Percentiles rank a stretch among this genome's conserved stretches.
These are phyloP conservation scores for Penicillium canescens DNA, from an alignment of 495 filamentous ascomycete species.

Conservation along the genomic window DNA sequence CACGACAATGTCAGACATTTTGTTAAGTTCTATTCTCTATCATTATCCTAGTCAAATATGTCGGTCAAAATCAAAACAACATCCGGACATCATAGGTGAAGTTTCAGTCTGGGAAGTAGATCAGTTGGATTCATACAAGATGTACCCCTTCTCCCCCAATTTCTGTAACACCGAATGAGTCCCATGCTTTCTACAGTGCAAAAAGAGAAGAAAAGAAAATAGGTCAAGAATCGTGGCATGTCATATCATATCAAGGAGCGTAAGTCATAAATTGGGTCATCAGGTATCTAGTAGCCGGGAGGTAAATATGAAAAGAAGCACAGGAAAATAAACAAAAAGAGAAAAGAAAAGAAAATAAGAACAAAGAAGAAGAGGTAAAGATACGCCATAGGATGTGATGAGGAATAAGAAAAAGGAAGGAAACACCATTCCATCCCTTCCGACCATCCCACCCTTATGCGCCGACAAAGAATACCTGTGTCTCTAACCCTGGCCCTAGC, in stretches of 20 bases:
- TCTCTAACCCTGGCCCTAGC: no score
- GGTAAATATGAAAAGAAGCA: background rate
- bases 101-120: no score
- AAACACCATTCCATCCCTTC: conserved; percentile 4
- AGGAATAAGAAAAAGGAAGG: background rate
- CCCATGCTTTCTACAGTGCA: background rate
- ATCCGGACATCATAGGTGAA: no score
- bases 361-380: conserved; percentile 7
- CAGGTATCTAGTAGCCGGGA: conserved; percentile 15
- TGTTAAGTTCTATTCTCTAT: no score
- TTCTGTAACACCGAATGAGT: background rate
- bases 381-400: conserved; percentile 13
- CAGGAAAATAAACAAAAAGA: background rate
- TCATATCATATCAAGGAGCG: conserved; percentile 10
- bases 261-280: conserved; percentile 13
- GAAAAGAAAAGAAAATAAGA: background rate
- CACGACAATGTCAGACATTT: no score
- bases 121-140: no score
- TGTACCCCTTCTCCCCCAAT: background rate
- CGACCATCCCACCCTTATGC: conserved; percentile 7
- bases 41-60: no score
- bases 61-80: no score
- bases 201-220: background rate
- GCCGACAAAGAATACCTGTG: conserved; percentile 9
- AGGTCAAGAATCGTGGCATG: background rate